Base-by-base conservation (phyloP, 306 rosid species). In the Potentilla sterilis region DNA sequence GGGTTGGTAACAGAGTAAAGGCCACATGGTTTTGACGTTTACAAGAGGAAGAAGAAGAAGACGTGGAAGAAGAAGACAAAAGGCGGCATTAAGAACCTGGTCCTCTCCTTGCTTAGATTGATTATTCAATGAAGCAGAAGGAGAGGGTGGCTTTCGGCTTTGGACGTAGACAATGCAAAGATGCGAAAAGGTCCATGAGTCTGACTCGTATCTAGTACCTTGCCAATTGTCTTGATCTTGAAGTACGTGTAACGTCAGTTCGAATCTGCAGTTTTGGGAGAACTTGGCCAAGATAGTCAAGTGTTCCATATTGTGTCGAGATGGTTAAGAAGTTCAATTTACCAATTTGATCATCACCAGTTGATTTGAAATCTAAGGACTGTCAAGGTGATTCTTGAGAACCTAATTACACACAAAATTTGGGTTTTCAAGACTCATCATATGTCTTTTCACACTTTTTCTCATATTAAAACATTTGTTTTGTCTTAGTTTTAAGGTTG, bases 31-130 rank as follows among this genome's bases (percentile, higher is more conserved):
- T 34, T 65, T 65, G 46, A 64, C 24, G 28, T 37, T 28, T 35
- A 62, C 28, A 28, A 28, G 28, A 28, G 28, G 21, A 15, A 62
- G 46, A 67, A 21, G 75, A 47, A 21, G 47, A 18, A 40, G 41
- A 54, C 0, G 68, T 35, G 41, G 67, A 21, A 59, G 42, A 75
- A 6, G 38, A 32, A 11, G 51, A 52, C 75, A 32, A 69, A 49
- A 69, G 62, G 70, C 75, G 70, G 75, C 75, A 34, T 44, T 34
- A 59, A 7, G 48, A 38, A 19, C 9, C n/a, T 15, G 43, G 68
- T 61, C 41, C n/a, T 57, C 1, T 8, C 3, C 19, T 48, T 3
- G 12, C 11, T 54, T 55, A 16, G 51, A 15, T 42, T 8, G 51
- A 15, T 42, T 8, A 28, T 14, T 44, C 38, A 46, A 47, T 2